phyloP scores from a whole-genome alignment of 2,329 filamentous ascomycete species.

The Cyphellophora attinorum region DNA sequence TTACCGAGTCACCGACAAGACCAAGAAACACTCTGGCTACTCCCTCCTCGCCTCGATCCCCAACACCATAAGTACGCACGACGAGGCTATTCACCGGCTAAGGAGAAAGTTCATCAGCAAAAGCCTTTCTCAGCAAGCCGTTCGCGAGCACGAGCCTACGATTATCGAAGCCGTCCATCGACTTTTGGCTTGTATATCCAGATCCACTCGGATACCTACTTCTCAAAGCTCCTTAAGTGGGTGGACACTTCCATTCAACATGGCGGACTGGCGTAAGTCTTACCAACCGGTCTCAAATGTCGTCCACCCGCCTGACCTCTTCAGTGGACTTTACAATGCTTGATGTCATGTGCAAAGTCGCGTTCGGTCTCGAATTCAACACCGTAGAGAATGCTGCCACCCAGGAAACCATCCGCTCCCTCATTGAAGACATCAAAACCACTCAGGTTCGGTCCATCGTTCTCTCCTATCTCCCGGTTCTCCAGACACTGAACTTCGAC shows the following conservation, averaged over 20 bases:
- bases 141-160: constrained; percentile 1
- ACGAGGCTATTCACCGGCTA: not conserved
- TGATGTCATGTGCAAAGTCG: constrained; percentile 7
- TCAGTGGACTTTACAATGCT: constrained; percentile 3
- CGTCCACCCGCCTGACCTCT: too few species aligned
- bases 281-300: too few species aligned
- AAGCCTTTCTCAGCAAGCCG: not conserved
- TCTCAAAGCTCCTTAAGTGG: not conserved
- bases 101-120: not conserved
- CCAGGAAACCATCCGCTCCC: constrained; percentile 5
- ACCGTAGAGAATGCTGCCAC: constrained; percentile 4
- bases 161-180: not conserved
- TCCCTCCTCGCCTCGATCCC: not conserved
- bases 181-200: too few species aligned
- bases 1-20: too few species aligned
- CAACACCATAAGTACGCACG: not conserved
- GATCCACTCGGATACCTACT: too few species aligned
- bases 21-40: not conserved
- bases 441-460: constrained; percentile 1
- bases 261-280: not conserved
- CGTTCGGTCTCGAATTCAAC: constrained; percentile 6
- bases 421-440: constrained; percentile 2
- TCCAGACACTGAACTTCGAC: constrained; percentile 1
- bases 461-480: constrained; percentile 1
- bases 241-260: not conserved